Base-by-base conservation (phyloP, 139 green algal genomes). In the Auxenochlorella pyrenoidosa region DNA sequence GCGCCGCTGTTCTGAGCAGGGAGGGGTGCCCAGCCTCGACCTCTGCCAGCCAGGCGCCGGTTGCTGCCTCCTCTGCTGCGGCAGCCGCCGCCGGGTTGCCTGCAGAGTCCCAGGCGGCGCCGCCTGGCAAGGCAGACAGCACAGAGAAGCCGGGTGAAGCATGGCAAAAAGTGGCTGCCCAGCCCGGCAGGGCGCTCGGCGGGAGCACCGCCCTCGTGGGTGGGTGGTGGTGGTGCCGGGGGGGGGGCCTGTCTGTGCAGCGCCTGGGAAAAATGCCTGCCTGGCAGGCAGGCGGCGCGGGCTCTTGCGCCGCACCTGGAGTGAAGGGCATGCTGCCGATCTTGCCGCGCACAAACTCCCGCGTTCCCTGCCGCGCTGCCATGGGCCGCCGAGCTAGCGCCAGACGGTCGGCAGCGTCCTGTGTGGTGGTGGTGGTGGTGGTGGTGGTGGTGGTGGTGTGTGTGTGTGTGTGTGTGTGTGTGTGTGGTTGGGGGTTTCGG, bases 261-360 rank as follows among this genome's bases (percentile, higher is more conserved):
- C 30, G 12, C 1, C 66, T 19, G 66, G 28, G 12, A 24, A 71
- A 8, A 28, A 30, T 12, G 21, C n/a, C 80, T 32, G 38, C 65
- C 58, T 28, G 32, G 32, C 63, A 36, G 5, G 28, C 63, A 71
- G 63, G 5, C 5, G 63, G 19, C 16, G 54, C 54, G 22, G 32
- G 43, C 43, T 21, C 15, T 6, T 38, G 0, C 24, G 19, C 16
- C 82, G 3, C 24, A 92, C 94, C 94, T 75, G 94, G 94, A 19
- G 92, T 85, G 88, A 95, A 96, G 0, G 94, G 94, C 68, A 90
- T 81, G 41, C 89, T 92, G 34, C 89, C 90, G n/a, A 89, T 91
- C 83, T 94, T 91, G 63, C 94, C 93, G 0, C 93, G 89, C 90
- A 94, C 93, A 83, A 89, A 93, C 77, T 95, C 91, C 15, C 87